These are phyloP conservation scores for Verticillium klebahnii DNA, from an alignment of 2,329 filamentous ascomycete genomes.

Conservation along the genomic window DNA sequence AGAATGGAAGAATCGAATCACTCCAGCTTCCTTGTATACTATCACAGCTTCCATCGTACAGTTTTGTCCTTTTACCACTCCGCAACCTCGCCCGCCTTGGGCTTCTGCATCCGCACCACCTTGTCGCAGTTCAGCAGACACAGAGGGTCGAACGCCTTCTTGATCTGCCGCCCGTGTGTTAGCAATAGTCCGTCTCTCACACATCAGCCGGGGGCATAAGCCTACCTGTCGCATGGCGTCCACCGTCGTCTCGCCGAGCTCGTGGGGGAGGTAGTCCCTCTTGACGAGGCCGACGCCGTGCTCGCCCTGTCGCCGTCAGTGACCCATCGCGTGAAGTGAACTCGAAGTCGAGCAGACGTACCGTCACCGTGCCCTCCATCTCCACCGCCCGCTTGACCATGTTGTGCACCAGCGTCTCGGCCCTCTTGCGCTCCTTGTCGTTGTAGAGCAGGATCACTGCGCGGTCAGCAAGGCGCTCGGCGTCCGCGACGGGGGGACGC, in stretches of 20 bases:
- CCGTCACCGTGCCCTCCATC: conserved; percentile 78
- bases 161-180: conserved; percentile 49
- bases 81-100: conserved; percentile 40
- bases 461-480: conserved; percentile 8
- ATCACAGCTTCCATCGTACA: not conserved
- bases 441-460: conserved; percentile 55
- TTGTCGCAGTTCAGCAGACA: conserved; percentile 67
- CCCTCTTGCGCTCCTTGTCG: conserved; percentile 60
- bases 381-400: conserved; percentile 86
- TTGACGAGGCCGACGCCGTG: conserved; percentile 83
- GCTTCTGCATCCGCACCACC: conserved; percentile 57
- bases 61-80: conserved; percentile 32
- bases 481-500: not conserved
- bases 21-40: not conserved
- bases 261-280: conserved; percentile 75
- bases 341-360: conserved; percentile 21
- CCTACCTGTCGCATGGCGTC: conserved; percentile 75
- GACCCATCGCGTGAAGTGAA: not conserved
- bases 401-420: conserved; percentile 68
- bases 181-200: not conserved
- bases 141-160: conserved; percentile 74
- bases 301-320: conserved; percentile 51
- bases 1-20: too few species aligned
- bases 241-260: conserved; percentile 69
- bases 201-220: too few species aligned